phyloP scores from a whole-genome alignment of 2,329 filamentous ascomycete species.

The Orbilia brochopaga region DNA sequence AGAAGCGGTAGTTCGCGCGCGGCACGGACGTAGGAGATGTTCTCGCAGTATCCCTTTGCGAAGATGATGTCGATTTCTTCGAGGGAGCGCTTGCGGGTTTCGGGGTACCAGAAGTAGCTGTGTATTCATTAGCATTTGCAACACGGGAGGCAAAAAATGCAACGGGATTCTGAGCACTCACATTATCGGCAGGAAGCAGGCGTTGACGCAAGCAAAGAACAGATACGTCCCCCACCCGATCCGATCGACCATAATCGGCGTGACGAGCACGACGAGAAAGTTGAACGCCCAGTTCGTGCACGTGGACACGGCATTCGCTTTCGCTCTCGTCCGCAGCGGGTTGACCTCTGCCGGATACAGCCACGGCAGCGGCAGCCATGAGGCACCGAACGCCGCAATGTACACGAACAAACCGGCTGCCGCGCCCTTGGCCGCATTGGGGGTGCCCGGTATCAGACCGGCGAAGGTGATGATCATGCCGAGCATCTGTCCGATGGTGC shows the following conservation, averaged over 20 bases:
- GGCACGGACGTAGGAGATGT: constrained; percentile 67
- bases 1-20: constrained; percentile 66
- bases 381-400: constrained; percentile 72
- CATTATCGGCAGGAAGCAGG: constrained; percentile 58
- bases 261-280: constrained; percentile 55
- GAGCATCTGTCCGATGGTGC: constrained; percentile 68
- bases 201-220: constrained; percentile 58
- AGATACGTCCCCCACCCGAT: constrained; percentile 57
- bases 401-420: constrained; percentile 72
- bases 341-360: constrained; percentile 67
- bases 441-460: constrained; percentile 57
- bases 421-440: constrained; percentile 58
- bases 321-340: constrained; percentile 63
- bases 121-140: constrained; percentile 5
- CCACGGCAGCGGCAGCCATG: constrained; percentile 70
- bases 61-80: constrained; percentile 58
- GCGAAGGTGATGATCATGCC: constrained; percentile 70
- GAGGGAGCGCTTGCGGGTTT: constrained; percentile 55
- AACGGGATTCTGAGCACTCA: constrained; percentile 55
- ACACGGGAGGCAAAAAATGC: not conserved
- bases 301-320: constrained; percentile 69
- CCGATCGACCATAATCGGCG: constrained; percentile 54
- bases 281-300: constrained; percentile 60
- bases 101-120: constrained; percentile 25
- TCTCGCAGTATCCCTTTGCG: constrained; percentile 65